A percentile compares a stretch with the other conserved stretches of the same genome.
phyloP scores from a whole-genome alignment of 139 green algal genomes.

The Closterium sp. region DNA sequence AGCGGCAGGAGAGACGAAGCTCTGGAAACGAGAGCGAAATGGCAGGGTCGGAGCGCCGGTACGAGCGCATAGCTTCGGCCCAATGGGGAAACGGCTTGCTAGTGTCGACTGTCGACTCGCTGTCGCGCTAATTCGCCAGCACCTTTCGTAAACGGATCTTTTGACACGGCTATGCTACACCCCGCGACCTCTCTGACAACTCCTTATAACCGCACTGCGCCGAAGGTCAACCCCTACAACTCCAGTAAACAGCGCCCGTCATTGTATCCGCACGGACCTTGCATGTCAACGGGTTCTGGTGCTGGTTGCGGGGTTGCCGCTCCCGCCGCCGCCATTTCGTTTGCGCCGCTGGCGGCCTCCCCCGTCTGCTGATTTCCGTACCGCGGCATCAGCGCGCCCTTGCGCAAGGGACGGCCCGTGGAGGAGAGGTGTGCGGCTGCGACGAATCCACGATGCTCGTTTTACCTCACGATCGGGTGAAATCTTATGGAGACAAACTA shows the following conservation, averaged over 20 bases:
- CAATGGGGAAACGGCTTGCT: background rate
- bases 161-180: background rate
- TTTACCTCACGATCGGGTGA: background rate
- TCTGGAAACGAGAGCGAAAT: background rate
- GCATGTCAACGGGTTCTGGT: background rate
- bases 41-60: too few relatives aligned
- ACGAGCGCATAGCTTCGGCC: background rate
- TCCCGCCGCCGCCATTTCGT: background rate
- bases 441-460: background rate
- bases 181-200: background rate
- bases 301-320: background rate
- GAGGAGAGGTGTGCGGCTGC: background rate
- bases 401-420: background rate
- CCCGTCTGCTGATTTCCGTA: background rate
- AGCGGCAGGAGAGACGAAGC: background rate
- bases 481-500: background rate
- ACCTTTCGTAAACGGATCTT: background rate
- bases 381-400: background rate
- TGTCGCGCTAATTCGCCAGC: background rate
- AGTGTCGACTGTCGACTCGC: background rate
- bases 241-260: background rate
- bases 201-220: background rate
- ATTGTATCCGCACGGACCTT: background rate
- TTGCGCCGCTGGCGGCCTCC: background rate
- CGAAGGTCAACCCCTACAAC: background rate